These are phyloP conservation scores for Apiospora marii DNA, from an alignment of 2,329 filamentous ascomycete genomes.

Conservation along the genomic window DNA sequence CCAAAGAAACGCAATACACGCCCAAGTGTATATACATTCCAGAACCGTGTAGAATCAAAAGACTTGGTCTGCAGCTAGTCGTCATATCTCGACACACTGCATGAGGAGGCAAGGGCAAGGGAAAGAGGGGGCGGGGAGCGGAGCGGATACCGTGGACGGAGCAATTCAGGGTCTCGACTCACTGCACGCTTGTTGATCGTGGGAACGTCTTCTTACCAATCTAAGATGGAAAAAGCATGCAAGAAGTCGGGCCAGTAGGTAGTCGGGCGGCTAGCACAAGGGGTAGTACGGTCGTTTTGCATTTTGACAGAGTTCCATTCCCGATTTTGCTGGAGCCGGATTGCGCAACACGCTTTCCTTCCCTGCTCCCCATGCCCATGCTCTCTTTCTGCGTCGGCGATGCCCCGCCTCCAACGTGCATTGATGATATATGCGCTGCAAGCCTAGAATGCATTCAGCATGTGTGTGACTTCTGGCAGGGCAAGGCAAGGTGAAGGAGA, in stretches of 20 bases:
- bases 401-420: slow-evolving; percentile 14
- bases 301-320: neutral
- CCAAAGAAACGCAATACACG: neutral
- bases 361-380: neutral
- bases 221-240: slow-evolving; percentile 1
- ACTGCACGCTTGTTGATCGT: slow-evolving; percentile 19
- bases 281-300: neutral
- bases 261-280: neutral
- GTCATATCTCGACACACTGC: slow-evolving; percentile 18
- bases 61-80: slow-evolving; percentile 7
- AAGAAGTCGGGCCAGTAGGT: neutral
- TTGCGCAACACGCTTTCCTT: neutral
- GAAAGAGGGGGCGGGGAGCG: slow-evolving; percentile 17
- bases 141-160: slow-evolving; percentile 3
- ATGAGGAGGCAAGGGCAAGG: slow-evolving; percentile 18
- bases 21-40: neutral
- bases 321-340: neutral
- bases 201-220: neutral
- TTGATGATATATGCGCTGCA: slow-evolving; percentile 10
- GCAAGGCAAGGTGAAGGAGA: slow-evolving; percentile 15
- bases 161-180: slow-evolving; percentile 13
- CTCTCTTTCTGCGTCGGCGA: neutral
- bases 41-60: neutral
- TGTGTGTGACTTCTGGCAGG: neutral
- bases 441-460: slow-evolving; percentile 8